phyloP scores from a whole-genome alignment of 2,329 filamentous ascomycete species.

The Xylariales sp. region DNA sequence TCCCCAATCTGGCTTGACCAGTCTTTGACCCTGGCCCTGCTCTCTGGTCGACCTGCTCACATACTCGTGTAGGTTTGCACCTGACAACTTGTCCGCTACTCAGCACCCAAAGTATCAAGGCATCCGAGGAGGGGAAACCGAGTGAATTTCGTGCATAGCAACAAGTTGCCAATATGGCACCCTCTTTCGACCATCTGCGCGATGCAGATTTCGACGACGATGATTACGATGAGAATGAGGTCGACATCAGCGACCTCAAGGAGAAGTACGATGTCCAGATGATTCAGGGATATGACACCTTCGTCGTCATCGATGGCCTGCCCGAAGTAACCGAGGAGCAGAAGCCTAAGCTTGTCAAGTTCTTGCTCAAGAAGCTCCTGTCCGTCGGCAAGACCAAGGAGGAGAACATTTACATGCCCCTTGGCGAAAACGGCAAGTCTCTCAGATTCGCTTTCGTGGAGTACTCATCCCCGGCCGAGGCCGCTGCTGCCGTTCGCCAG shows the following conservation, averaged over 20 bases:
- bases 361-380: conserved; percentile 89
- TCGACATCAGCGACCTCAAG: conserved; percentile 90
- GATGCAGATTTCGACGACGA: conserved; percentile 86
- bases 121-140: too few species aligned
- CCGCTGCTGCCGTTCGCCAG: conserved; percentile 80
- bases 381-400: conserved; percentile 79
- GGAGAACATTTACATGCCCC: conserved; percentile 88
- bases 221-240: conserved; percentile 85
- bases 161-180: conserved; percentile 82
- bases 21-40: too few species aligned
- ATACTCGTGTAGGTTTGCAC: too few species aligned
- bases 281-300: conserved; percentile 93
- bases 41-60: too few species aligned
- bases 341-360: conserved; percentile 93
- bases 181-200: conserved; percentile 86
- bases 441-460: conserved; percentile 96
- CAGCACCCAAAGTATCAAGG: too few species aligned
- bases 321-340: conserved; percentile 85
- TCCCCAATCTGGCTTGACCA: too few species aligned
- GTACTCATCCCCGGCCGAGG: conserved; percentile 86
- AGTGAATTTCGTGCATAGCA: too few species aligned
- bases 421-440: conserved; percentile 81
- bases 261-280: conserved; percentile 95
- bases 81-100: too few species aligned
- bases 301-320: conserved; percentile 93